Base-by-base conservation (phyloP, 768 basidiomycete species). In the Auricularia heimuer region DNA sequence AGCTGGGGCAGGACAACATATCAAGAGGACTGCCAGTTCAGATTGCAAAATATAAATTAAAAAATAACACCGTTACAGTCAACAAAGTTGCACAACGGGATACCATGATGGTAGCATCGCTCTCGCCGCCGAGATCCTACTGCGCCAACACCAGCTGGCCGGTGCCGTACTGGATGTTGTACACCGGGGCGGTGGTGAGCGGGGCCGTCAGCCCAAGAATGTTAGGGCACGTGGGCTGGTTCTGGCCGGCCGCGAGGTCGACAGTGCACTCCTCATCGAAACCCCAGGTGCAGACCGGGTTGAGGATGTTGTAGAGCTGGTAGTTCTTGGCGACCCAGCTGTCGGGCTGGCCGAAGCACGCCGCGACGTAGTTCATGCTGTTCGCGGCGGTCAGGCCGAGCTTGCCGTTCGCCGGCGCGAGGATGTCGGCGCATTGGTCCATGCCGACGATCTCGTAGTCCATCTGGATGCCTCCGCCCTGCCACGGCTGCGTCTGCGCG, bases 381-480 rank as follows among this genome's bases (percentile, higher is more conserved):
- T 60, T 60, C 29, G 56, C 56, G 11, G 56, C 56, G 16, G 56
- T 33, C 24, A 60, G 56, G 14, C 29, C 56, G 56, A 60, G 56
- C 29, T 35, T 29, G 21, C 56, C 56, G 56, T 18, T 18, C 7
- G 29, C 56, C 24, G 56, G 56, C 24, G 56, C 56, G 56, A 60
- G 56, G 24, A 60, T 60, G 29, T 60, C 56, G 29, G 56, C 56
- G 56, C 56, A 60, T 60, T 60, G 56, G 24, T 60, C 56, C 56
- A 60, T 60, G 24, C 56, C 56, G 56, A 60, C 56, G 24, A 60
- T 14, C 29, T 60, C 24, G 56, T 60, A 60, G 56, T 60, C 34
- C 56, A 60, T 60, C 29, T 24, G 12, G 56, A 60, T 35, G 56
- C 56, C 56, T 14, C 56, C 56, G 56, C 56, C 56, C 29, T 60